A percentile compares a stretch with the other conserved stretches of the same genome.
Evolutionary conservation across 2,329 filamentous ascomycete species (phyloP).

Genomic region (Dendrostoma leiphaemia): DNA sequence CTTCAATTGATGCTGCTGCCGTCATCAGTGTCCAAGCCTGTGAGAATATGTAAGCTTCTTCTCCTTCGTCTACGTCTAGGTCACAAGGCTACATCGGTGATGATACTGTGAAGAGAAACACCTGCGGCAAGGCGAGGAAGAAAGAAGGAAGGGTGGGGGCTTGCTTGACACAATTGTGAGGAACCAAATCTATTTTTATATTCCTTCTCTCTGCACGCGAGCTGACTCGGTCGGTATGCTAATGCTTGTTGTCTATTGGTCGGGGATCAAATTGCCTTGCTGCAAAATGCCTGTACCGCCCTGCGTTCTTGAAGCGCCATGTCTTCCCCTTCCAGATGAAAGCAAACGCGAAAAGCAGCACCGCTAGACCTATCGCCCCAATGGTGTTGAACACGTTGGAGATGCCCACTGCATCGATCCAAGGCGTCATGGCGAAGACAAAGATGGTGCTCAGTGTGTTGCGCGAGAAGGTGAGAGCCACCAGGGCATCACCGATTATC

Average conservation of each 20-base stretch:
- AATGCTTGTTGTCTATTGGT: conserved; percentile 16
- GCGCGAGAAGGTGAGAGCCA: conserved; percentile 18
- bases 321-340: conserved; percentile 19
- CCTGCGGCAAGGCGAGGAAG: no score
- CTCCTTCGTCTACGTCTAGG: no score
- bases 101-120: no score
- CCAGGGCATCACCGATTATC: conserved; percentile 19
- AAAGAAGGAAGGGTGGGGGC: no score
- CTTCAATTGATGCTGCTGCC: no score
- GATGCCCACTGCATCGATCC: conserved; percentile 16
- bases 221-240: background rate
- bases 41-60: no score
- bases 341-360: conserved; percentile 17
- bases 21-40: no score
- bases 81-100: no score
- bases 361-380: conserved; percentile 15
- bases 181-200: no score
- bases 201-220: no score
- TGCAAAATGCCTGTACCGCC: conserved; percentile 17
- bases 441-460: conserved; percentile 19
- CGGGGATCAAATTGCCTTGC: conserved; percentile 18
- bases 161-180: no score
- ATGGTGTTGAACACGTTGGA: conserved; percentile 21
- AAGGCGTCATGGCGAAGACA: conserved; percentile 19
- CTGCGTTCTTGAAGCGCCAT: conserved; percentile 13